These are phyloP conservation scores for Rhizopogon roseolus DNA, from an alignment of 768 basidiomycete species.

Conservation along the genomic window DNA sequence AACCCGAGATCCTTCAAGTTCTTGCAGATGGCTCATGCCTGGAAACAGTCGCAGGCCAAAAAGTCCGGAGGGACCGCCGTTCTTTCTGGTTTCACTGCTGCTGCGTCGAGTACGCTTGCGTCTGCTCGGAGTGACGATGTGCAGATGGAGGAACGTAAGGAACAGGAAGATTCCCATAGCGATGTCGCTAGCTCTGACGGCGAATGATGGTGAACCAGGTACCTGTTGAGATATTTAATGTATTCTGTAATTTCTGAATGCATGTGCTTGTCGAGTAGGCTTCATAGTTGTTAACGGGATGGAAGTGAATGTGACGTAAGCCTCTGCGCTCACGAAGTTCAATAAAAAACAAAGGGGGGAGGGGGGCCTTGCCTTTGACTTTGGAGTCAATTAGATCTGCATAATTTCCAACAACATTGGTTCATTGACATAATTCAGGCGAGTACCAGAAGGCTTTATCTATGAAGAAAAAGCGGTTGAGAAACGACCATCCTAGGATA, in stretches of 20 bases:
- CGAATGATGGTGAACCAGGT: slow-evolving; percentile 15
- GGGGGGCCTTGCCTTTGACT: background rate
- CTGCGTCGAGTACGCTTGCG: slow-evolving; percentile 17
- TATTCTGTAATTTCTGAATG: slow-evolving; percentile 1
- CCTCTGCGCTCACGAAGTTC: background rate
- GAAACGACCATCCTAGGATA: background rate
- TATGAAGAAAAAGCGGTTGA: background rate
- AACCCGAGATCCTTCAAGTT: slow-evolving; percentile 95
- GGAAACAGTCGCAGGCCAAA: slow-evolving; percentile 59
- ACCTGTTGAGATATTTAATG: background rate
- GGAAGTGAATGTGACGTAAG: background rate
- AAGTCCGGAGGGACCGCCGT: slow-evolving; percentile 29
- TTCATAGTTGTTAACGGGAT: background rate
- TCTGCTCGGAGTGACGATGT: slow-evolving; percentile 12
- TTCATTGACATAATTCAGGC: background rate
- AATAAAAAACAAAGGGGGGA: background rate
- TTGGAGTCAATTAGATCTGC: too few relatives aligned
- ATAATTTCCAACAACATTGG: too few relatives aligned
- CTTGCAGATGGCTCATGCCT: slow-evolving; percentile 91
- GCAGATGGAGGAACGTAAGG: slow-evolving; percentile 15
- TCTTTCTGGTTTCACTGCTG: slow-evolving; percentile 47
- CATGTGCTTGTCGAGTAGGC: background rate
- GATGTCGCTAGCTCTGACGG: slow-evolving; percentile 56
- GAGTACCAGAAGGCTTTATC: background rate
- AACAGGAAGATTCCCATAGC: slow-evolving; percentile 34